Percentiles rank a stretch among this genome's conserved stretches.
Evolutionary conservation across 2,329 filamentous ascomycete genomes (phyloP).

Genomic region (Albifimbria verrucaria): DNA sequence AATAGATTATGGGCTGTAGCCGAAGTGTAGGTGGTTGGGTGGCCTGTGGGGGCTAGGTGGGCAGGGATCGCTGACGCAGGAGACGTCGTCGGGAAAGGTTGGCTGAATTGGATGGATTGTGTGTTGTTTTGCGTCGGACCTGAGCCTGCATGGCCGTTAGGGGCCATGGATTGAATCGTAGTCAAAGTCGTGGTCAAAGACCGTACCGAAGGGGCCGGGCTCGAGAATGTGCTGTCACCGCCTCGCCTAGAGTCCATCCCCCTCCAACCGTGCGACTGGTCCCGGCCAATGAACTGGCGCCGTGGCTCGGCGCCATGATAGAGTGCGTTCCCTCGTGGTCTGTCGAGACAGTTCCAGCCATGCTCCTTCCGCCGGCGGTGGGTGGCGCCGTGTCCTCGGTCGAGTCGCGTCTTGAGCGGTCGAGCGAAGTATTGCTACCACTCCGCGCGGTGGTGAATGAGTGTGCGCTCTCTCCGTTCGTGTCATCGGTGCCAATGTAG

Average conservation of each 20-base stretch:
- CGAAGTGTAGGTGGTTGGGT: slow-evolving; percentile 70
- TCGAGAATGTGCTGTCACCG: slow-evolving; percentile 75
- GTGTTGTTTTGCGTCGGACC: slow-evolving; percentile 34
- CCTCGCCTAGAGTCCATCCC: slow-evolving; percentile 67
- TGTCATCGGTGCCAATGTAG: slow-evolving; percentile 34
- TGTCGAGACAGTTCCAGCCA: slow-evolving; percentile 78
- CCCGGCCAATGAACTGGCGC: slow-evolving; percentile 62
- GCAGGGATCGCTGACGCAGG: slow-evolving; percentile 70
- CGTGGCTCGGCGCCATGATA: slow-evolving; percentile 72
- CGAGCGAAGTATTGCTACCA: slow-evolving; percentile 51
- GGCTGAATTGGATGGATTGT: slow-evolving; percentile 59
- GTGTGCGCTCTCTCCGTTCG: slow-evolving; percentile 42
- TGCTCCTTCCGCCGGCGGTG: slow-evolving; percentile 66
- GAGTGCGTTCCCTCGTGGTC: slow-evolving; percentile 75
- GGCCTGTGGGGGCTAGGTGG: slow-evolving; percentile 56
- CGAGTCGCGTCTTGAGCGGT: slow-evolving; percentile 59
- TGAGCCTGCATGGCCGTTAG: slow-evolving; percentile 41
- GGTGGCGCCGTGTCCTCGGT: slow-evolving; percentile 55
- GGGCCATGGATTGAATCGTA: slow-evolving; percentile 74
- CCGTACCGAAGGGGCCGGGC: slow-evolving; percentile 74
- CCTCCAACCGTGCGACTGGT: slow-evolving; percentile 69
- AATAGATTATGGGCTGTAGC: slow-evolving; percentile 79
- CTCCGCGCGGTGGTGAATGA: slow-evolving; percentile 57
- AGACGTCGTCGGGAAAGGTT: slow-evolving; percentile 62
- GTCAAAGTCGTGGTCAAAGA: slow-evolving; percentile 82